These are phyloP conservation scores for Penicillium silybi DNA, from an alignment of 495 filamentous ascomycete genomes.

Conservation along the genomic window DNA sequence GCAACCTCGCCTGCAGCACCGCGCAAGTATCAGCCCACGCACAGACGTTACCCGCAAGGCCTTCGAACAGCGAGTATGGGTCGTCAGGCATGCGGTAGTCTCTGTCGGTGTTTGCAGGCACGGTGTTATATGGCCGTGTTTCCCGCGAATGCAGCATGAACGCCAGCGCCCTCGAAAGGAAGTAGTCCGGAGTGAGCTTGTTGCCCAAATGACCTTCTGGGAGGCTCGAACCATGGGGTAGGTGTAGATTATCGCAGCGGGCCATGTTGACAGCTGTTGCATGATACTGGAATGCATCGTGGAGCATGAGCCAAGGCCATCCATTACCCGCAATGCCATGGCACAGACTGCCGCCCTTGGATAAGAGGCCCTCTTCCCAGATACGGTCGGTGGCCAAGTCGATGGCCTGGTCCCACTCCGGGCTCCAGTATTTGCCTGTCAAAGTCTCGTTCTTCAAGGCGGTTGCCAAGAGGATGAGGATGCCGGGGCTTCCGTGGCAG, in stretches of 20 bases:
- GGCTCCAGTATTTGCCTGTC: constrained; percentile 29
- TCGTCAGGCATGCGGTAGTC: constrained; percentile 44
- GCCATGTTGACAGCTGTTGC: constrained; percentile 16
- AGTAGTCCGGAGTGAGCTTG: constrained; percentile 32
- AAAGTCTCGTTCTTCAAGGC: constrained; percentile 29
- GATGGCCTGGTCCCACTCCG: constrained; percentile 40
- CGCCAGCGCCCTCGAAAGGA: constrained; percentile 39
- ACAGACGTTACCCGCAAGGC: constrained; percentile 42
- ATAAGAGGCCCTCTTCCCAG: constrained; percentile 46
- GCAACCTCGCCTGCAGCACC: constrained; percentile 31
- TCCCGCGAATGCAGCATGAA: constrained; percentile 41
- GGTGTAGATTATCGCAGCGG: constrained; percentile 17
- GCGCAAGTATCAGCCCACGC: constrained; percentile 46
- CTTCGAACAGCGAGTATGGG: constrained; percentile 42
- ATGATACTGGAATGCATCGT: constrained; percentile 34
- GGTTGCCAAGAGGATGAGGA: constrained; percentile 34
- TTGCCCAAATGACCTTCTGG: constrained; percentile 1
- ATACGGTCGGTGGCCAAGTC: constrained; percentile 33
- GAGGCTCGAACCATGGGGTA: constrained; percentile 3
- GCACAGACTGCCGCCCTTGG: constrained; percentile 46
- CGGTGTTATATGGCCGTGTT: constrained; percentile 35
- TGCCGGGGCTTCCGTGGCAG: constrained; percentile 44
- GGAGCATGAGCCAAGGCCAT: constrained; percentile 36
- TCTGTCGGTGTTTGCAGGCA: constrained; percentile 9
- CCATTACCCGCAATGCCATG: constrained; percentile 47